These are phyloP conservation scores for Albatrellus ellisii DNA, from an alignment of 768 basidiomycete genomes.

Conservation along the genomic window DNA sequence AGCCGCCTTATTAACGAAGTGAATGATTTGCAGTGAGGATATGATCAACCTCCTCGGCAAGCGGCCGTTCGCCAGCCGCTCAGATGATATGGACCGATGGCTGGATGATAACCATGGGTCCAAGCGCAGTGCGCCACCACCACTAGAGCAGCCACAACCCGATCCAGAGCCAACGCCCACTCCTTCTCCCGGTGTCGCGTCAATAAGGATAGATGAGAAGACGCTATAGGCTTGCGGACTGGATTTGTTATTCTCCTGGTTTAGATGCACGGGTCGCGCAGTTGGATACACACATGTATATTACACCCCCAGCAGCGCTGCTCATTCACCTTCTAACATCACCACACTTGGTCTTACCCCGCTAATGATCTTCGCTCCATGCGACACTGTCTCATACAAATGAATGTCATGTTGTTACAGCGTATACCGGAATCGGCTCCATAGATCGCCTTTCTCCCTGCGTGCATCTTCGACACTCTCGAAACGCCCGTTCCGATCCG, in stretches of 20 bases:
- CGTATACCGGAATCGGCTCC: constrained; percentile 68
- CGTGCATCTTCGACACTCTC: constrained; percentile 43
- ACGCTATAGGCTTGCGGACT: constrained; percentile 2
- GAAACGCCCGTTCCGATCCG: constrained; percentile 33
- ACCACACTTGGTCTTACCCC: too few species aligned
- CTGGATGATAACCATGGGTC: constrained; percentile 63
- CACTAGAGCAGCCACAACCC: constrained; percentile 29
- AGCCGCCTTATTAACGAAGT: background rate
- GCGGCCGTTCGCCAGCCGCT: constrained; percentile 62
- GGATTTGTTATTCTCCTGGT: background rate
- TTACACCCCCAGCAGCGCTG: constrained; percentile 5
- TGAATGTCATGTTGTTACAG: constrained; percentile 20
- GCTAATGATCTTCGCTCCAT: background rate
- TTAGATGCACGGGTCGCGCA: constrained; percentile 3
- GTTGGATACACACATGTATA: background rate
- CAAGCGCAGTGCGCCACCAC: constrained; percentile 52
- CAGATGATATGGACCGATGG: constrained; percentile 96
- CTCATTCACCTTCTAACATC: constrained; percentile 2
- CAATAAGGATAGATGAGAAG: constrained; percentile 25
- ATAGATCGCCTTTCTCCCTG: constrained; percentile 50
- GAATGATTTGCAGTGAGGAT: constrained; percentile 46
- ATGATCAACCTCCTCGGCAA: constrained; percentile 78
- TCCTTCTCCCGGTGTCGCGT: constrained; percentile 37
- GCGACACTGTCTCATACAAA: background rate
- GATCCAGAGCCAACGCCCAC: constrained; percentile 21